These are phyloP conservation scores for Quercus robur DNA, from an alignment of 306 rosid genomes.

Conservation along the genomic window DNA sequence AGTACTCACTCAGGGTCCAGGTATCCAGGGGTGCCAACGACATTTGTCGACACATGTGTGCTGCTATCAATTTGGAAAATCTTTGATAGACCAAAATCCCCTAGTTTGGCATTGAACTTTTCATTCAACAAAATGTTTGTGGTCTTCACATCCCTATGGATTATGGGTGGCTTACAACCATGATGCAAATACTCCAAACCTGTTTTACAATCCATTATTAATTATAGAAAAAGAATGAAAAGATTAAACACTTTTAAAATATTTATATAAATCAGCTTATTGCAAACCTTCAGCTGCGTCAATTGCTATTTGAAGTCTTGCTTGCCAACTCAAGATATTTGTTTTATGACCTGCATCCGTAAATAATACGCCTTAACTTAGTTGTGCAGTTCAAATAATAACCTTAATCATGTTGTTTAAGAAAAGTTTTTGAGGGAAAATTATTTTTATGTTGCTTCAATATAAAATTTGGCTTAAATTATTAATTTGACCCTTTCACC, in stretches of 20 bases:
- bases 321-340: constrained; percentile 6
- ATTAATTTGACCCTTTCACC: too few relatives aligned
- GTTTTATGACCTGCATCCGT: neutral
- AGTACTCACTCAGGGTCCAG: constrained; percentile 31
- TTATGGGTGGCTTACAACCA: constrained; percentile 40
- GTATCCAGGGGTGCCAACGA: constrained; percentile 37
- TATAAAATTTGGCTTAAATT: too few relatives aligned
- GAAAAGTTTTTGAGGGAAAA: too few relatives aligned
- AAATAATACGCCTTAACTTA: too few relatives aligned
- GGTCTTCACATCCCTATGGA: constrained; percentile 36
- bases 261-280: neutral
- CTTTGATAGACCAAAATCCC: constrained; percentile 40
- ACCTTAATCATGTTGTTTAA: too few relatives aligned
- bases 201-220: neutral
- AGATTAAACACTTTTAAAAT: neutral
- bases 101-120: constrained; percentile 36
- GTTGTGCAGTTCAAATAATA: too few relatives aligned
- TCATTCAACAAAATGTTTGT: constrained; percentile 35
- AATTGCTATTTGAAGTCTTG: constrained; percentile 15
- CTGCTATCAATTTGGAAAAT: constrained; percentile 21
- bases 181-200: constrained; percentile 46
- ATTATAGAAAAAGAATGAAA: neutral
- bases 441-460: too few relatives aligned
- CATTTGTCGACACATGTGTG: constrained; percentile 20
- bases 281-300: constrained; percentile 13